phyloP scores from a whole-genome alignment of 2,329 filamentous ascomycete genomes.

The Pleochaeta shiraiana region DNA sequence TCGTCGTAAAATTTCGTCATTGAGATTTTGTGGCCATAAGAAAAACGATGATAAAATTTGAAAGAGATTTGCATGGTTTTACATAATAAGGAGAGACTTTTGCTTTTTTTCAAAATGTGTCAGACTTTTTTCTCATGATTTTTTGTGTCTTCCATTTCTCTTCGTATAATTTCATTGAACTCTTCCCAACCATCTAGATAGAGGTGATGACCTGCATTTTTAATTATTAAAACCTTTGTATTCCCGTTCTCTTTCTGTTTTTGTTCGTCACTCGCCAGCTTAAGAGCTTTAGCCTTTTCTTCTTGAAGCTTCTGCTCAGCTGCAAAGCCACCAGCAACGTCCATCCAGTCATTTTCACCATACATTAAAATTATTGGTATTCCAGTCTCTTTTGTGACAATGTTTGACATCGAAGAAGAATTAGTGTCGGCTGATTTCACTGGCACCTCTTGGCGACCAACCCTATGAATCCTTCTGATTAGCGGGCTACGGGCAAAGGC shows the following conservation, averaged over 20 bases:
- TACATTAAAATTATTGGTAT: slow-evolving; percentile 87
- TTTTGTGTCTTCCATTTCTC: slow-evolving; percentile 39
- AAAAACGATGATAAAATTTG: too few species aligned
- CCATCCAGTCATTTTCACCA: slow-evolving; percentile 98
- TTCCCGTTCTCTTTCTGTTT: slow-evolving; percentile 51
- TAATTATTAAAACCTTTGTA: slow-evolving; percentile 62
- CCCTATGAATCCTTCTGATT: slow-evolving; percentile 65
- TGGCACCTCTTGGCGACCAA: slow-evolving; percentile 46
- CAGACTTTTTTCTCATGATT: slow-evolving; percentile 9
- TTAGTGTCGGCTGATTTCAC: neutral
- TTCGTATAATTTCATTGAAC: slow-evolving; percentile 41
- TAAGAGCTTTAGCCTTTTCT: slow-evolving; percentile 36
- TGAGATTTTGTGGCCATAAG: too few species aligned
- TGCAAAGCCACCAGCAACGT: slow-evolving; percentile 64
- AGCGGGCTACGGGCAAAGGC: slow-evolving; percentile 77
- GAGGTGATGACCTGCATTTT: slow-evolving; percentile 47
- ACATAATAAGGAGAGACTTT: neutral
- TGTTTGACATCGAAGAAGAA: neutral
- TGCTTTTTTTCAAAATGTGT: neutral
- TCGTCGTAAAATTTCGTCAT: too few species aligned
- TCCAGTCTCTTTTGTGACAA: slow-evolving; percentile 27
- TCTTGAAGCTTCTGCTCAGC: slow-evolving; percentile 59
- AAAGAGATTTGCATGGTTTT: too few species aligned
- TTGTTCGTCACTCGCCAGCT: slow-evolving; percentile 43
- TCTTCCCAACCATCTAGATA: slow-evolving; percentile 50